Percentiles rank a stretch among this genome's conserved stretches.
Conservation (phyloP, 1,284 basidiomycete species). For the Melampsora larici-populina region DNA sequence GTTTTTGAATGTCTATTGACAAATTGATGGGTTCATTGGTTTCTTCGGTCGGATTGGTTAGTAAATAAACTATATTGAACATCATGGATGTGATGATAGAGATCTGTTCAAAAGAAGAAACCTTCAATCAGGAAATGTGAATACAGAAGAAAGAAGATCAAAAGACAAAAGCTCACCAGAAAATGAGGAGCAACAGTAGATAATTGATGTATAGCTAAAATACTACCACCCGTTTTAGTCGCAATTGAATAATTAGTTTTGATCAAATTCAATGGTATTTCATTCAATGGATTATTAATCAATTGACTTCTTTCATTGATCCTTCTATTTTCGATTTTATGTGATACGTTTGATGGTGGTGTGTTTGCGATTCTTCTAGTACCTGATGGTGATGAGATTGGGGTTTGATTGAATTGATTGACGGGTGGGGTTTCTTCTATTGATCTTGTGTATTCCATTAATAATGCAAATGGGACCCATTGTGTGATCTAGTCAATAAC, state of each 20-base stretch:
- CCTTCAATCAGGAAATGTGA: not conserved
- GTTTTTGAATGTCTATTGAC: not conserved
- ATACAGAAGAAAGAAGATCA: not conserved
- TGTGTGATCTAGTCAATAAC: not conserved
- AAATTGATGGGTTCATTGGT: not conserved
- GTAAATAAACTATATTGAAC: constrained; percentile 10
- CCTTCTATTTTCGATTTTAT: not conserved
- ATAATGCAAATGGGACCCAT: constrained; percentile 32
- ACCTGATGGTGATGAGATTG: constrained; percentile 3
- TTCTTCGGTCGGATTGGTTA: not conserved
- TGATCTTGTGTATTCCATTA: constrained; percentile 35
- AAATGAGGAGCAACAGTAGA: constrained; percentile 29
- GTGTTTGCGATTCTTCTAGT: not conserved
- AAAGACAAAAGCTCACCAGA: constrained; percentile 7
- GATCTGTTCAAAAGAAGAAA: not conserved
- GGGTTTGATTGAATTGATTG: not conserved
- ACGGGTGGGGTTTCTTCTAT: constrained; percentile 29
- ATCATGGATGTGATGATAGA: constrained; percentile 17
- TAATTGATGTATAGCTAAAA: constrained; percentile 18
- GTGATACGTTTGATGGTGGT: not conserved
- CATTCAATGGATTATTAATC: not conserved
- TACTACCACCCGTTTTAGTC: not conserved
- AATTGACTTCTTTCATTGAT: not conserved
- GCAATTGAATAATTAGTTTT: not conserved
- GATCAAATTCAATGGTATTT: not conserved